A percentile compares a stretch with the other conserved stretches of the same genome.
Evolutionary conservation across 164 flowering plant genomes (phyloP).

Genomic region (Buxus sempervirens): DNA sequence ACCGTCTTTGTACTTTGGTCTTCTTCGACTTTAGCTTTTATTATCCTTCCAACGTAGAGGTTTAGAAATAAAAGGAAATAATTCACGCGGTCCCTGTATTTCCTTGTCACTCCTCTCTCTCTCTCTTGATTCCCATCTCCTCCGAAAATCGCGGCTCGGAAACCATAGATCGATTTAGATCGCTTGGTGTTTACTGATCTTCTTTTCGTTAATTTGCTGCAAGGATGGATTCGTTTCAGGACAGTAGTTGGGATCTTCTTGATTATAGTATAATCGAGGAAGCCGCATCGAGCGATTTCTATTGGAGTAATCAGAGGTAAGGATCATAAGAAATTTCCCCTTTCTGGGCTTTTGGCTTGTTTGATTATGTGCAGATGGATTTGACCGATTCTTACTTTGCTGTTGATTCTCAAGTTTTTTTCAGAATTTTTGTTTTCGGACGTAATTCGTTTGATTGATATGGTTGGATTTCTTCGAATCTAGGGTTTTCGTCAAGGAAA

Average conservation of each 20-base stretch:
- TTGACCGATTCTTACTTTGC: neutral
- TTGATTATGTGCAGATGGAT: neutral
- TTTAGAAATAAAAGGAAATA: too few relatives aligned
- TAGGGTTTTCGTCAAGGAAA: neutral
- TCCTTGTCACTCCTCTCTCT: neutral
- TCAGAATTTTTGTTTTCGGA: neutral
- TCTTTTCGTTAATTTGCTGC: neutral
- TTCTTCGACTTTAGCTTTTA: too few relatives aligned
- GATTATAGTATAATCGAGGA: conserved; percentile 32
- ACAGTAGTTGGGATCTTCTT: conserved; percentile 32
- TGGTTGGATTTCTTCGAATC: neutral
- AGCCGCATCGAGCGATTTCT: conserved; percentile 25
- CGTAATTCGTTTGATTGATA: neutral
- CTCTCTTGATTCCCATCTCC: neutral
- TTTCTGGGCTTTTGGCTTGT: neutral
- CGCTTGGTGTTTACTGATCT: neutral
- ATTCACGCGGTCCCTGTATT: too few relatives aligned
- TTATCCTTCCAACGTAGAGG: too few relatives aligned
- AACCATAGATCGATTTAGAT: neutral
- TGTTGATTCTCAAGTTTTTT: neutral
- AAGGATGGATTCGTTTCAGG: conserved; percentile 31
- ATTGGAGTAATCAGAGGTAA: conserved; percentile 31
- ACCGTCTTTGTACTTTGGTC: neutral
- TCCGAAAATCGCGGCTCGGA: neutral
- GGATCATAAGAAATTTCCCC: neutral